These are phyloP conservation scores for Closterium sp. DNA, from an alignment of 139 green algal species.

Conservation along the genomic window DNA sequence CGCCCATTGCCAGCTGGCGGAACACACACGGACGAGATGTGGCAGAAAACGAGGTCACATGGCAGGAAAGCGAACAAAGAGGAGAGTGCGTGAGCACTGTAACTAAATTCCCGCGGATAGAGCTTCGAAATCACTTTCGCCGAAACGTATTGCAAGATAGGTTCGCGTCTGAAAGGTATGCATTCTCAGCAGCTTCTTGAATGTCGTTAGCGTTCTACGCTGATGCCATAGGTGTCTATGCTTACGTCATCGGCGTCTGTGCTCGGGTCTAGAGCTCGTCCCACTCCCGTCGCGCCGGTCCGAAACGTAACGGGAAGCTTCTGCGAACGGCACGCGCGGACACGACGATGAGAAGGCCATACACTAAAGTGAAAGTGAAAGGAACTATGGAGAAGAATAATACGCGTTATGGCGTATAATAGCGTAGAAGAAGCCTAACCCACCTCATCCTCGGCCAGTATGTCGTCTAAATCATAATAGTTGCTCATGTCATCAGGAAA, in stretches of 20 bases:
- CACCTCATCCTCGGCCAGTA: constrained; percentile 40
- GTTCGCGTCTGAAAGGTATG: neutral
- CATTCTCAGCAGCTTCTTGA: neutral
- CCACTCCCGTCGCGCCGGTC: constrained; percentile 14
- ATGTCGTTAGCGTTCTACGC: neutral
- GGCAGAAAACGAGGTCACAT: neutral
- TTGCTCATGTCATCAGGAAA: constrained; percentile 22
- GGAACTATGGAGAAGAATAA: neutral
- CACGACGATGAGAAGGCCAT: neutral
- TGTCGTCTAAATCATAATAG: constrained; percentile 36
- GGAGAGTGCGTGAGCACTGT: neutral
- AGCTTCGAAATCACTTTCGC: neutral
- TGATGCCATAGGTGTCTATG: neutral
- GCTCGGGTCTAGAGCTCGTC: constrained; percentile 31
- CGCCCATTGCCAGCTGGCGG: constrained; percentile 15
- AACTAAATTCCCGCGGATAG: neutral
- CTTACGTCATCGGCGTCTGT: constrained; percentile 33
- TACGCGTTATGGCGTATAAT: no score
- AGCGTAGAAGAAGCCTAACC: neutral
- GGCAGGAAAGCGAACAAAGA: neutral
- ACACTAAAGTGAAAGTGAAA: neutral
- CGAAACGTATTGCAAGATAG: neutral
- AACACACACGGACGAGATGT: neutral
- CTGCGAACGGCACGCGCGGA: constrained; percentile 2
- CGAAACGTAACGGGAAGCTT: constrained; percentile 14